Percentiles rank a stretch among this genome's conserved stretches.
These are phyloP conservation scores for Daldinia sp. DNA, from an alignment of 2,329 filamentous ascomycete species.

Conservation along the genomic window DNA sequence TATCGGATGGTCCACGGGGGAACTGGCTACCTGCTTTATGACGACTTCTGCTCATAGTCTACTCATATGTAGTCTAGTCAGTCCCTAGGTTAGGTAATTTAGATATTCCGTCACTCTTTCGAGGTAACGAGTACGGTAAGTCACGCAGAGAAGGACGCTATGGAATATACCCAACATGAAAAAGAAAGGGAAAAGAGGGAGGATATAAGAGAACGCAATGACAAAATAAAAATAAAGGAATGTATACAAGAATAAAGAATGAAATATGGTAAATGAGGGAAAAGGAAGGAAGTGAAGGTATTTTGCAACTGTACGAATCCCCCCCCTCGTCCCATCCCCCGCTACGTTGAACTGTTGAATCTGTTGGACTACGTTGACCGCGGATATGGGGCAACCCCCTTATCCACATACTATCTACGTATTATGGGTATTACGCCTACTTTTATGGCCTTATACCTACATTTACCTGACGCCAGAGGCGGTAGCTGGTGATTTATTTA, in stretches of 20 bases:
- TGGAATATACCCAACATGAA: no score
- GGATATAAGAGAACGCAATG: no score
- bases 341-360: neutral
- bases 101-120: no score
- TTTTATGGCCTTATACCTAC: neutral
- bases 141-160: no score
- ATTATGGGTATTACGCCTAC: neutral
- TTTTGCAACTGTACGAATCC: neutral
- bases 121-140: no score
- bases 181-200: no score
- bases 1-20: neutral
- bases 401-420: no score
- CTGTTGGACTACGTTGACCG: neutral
- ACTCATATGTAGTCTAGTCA: no score
- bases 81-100: no score
- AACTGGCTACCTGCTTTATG: neutral
- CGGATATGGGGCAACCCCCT: neutral
- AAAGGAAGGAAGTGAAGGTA: neutral
- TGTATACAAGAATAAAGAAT: neutral
- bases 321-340: neutral
- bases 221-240: no score
- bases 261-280: neutral
- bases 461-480: neutral
- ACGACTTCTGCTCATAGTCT: neutral
- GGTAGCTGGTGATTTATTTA: slow-evolving; percentile 1